phyloP scores from a whole-genome alignment of 129 eudicot species.

The Flaveria robusta region DNA sequence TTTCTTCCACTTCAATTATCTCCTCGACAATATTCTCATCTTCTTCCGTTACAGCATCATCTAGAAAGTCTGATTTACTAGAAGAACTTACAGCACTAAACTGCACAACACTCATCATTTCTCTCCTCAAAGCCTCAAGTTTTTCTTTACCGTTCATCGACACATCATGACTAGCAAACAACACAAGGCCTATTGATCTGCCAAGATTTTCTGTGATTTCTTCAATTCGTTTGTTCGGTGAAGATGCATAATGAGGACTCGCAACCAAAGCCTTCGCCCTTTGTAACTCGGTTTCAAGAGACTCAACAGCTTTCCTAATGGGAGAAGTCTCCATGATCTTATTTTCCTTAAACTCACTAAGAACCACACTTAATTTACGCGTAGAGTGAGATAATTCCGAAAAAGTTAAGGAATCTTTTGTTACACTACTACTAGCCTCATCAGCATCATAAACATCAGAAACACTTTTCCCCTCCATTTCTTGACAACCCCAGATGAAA shows the following conservation, averaged over 20 bases:
- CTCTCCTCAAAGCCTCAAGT: conserved; percentile 67
- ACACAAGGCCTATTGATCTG: conserved; percentile 77
- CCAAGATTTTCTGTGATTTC: conserved; percentile 68
- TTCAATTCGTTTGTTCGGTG: conserved; percentile 56
- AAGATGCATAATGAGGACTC: conserved; percentile 36
- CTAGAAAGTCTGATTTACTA: conserved; percentile 51
- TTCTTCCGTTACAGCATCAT: conserved; percentile 41
- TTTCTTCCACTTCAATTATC: conserved; percentile 43
- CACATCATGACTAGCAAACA: conserved; percentile 76
- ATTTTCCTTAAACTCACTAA: conserved; percentile 52
- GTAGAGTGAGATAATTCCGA: conserved; percentile 53
- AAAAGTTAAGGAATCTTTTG: conserved; percentile 39
- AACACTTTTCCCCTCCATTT: conserved; percentile 36
- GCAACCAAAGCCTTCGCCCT: conserved; percentile 58
- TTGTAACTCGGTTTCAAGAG: conserved; percentile 58
- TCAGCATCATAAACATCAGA: conserved; percentile 39
- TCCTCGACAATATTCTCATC: conserved; percentile 45
- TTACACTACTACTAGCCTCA: conserved; percentile 43
- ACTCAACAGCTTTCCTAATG: conserved; percentile 63
- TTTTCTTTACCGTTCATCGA: conserved; percentile 56
- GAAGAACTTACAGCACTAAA: conserved; percentile 56
- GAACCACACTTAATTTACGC: conserved; percentile 55
- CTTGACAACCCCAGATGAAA: conserved; percentile 24
- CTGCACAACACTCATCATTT: conserved; percentile 72
- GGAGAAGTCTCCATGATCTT: conserved; percentile 53